These are phyloP conservation scores for Sporothrix sp. DNA, from an alignment of 2,329 filamentous ascomycete species.

Conservation along the genomic window DNA sequence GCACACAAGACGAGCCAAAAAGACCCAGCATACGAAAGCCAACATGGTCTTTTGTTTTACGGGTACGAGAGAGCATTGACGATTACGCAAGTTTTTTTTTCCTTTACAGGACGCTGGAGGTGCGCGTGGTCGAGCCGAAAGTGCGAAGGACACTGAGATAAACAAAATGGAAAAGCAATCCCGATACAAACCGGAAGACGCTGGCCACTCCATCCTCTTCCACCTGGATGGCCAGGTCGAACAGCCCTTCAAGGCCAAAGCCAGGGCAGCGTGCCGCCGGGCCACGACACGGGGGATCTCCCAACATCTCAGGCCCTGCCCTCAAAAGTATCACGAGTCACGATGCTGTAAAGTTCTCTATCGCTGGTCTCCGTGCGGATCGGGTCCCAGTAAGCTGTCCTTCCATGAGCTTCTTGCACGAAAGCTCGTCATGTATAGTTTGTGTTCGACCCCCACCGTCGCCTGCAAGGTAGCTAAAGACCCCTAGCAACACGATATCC, in stretches of 20 bases:
- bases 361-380: slow-evolving; percentile 15
- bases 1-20: too few species aligned
- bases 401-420: slow-evolving; percentile 2
- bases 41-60: not conserved
- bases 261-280: too few species aligned
- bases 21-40: too few species aligned
- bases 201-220: too few species aligned
- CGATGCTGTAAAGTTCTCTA: not conserved
- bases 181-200: not conserved
- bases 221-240: too few species aligned
- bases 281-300: too few species aligned
- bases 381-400: not conserved
- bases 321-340: not conserved
- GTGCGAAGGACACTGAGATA: not conserved
- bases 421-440: not conserved
- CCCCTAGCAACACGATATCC: slow-evolving; percentile 26
- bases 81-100: not conserved
- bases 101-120: too few species aligned
- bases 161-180: not conserved
- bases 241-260: too few species aligned
- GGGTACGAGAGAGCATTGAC: not conserved
- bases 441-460: slow-evolving; percentile 33
- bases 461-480: slow-evolving; percentile 18
- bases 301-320: not conserved
- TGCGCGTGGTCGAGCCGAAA: too few species aligned